Conservation (phyloP, 768 basidiomycete species). For the Terana coerulea region DNA sequence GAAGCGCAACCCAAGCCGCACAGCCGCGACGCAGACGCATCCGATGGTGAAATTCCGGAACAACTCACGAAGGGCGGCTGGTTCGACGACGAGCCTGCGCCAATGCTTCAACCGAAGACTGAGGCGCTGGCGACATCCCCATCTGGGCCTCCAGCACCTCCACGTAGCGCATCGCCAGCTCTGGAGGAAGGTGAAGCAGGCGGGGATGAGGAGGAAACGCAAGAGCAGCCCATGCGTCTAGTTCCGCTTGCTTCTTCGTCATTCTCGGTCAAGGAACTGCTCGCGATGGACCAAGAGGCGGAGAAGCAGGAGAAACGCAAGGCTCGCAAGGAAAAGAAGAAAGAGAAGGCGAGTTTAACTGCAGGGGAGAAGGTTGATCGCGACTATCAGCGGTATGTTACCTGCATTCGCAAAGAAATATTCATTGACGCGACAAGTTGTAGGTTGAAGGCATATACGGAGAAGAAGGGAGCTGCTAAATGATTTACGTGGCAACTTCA, state of each 20-base stretch:
- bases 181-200: conserved; percentile 32
- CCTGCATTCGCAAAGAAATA: neutral
- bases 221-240: conserved; percentile 50
- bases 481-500: no score
- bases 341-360: conserved; percentile 27
- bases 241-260: conserved; percentile 76
- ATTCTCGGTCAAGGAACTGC: conserved; percentile 75
- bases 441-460: conserved; percentile 29
- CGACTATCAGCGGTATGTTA: conserved; percentile 53
- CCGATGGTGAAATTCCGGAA: conserved; percentile 10
- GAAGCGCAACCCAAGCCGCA: neutral
- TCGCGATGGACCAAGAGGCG: conserved; percentile 71
- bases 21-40: conserved; percentile 12
- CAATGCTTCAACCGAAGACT: neutral
- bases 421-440: neutral
- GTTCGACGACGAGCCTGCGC: conserved; percentile 5
- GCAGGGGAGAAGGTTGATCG: conserved; percentile 47
- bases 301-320: conserved; percentile 63
- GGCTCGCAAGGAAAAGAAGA: conserved; percentile 73
- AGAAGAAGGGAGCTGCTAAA: conserved; percentile 25
- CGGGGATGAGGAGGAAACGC: conserved; percentile 40
- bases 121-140: neutral
- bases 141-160: neutral
- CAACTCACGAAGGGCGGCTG: neutral
- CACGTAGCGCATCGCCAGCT: neutral